Evolutionary conservation across 2,329 filamentous ascomycete species (phyloP).

Genomic region (Arthrobotrys conoides): DNA sequence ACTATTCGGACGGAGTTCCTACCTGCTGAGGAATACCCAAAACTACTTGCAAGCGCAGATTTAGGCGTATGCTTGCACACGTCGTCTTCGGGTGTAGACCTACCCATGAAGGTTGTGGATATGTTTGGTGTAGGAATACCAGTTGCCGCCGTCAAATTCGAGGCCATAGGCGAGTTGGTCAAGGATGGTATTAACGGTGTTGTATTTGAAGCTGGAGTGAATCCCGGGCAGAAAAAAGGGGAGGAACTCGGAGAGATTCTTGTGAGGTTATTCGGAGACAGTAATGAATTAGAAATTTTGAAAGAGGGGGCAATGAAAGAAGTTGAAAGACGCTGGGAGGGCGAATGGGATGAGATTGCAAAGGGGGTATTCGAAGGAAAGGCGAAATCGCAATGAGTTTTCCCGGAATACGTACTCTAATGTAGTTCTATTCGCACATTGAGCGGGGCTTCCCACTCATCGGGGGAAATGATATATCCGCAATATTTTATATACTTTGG

Average conservation of each 20-base stretch:
- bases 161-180: constrained; percentile 92
- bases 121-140: constrained; percentile 97
- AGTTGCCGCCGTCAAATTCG: constrained; percentile 86
- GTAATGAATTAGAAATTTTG: constrained; percentile 73
- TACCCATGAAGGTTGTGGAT: constrained; percentile 99
- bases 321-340: constrained; percentile 84
- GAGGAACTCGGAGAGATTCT: constrained; percentile 77
- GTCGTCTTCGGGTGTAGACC: constrained; percentile 92
- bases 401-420: not conserved
- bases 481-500: not conserved
- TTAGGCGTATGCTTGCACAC: constrained; percentile 92
- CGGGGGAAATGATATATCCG: not conserved
- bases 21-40: constrained; percentile 85
- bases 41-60: constrained; percentile 85
- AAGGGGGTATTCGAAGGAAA: constrained; percentile 75
- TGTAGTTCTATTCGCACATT: not conserved
- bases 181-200: constrained; percentile 86
- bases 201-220: constrained; percentile 77
- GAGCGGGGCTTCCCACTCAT: not conserved
- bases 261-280: constrained; percentile 54
- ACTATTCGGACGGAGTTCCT: constrained; percentile 87
- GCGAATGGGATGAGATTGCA: constrained; percentile 90
- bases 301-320: constrained; percentile 81
- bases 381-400: constrained; percentile 30
- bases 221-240: constrained; percentile 65